Evolutionary conservation across 2,329 filamentous ascomycete species (phyloP).

Genomic region (Fusarium circinatum): DNA sequence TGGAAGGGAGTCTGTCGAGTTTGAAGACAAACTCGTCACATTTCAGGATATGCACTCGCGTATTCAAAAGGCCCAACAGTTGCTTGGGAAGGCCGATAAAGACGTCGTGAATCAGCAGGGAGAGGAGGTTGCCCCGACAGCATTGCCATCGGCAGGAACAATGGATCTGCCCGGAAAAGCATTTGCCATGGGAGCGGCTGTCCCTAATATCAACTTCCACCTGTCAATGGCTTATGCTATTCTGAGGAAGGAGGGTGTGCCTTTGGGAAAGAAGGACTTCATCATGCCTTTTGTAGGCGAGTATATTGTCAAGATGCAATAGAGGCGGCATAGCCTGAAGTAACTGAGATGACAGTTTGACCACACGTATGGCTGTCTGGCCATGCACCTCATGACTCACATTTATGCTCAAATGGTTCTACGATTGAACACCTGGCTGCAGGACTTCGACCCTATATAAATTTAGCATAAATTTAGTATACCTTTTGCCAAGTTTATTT

Average conservation of each 20-base stretch:
- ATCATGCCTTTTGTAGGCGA: slow-evolving; percentile 45
- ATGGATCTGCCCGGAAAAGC: slow-evolving; percentile 43
- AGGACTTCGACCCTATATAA: background rate
- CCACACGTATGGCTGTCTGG: background rate
- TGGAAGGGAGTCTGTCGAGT: slow-evolving; percentile 39
- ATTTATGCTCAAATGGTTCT: background rate
- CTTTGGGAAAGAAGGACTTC: slow-evolving; percentile 67
- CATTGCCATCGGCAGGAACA: slow-evolving; percentile 30
- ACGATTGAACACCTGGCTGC: background rate
- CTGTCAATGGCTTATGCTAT: slow-evolving; percentile 66
- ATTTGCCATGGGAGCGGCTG: slow-evolving; percentile 57
- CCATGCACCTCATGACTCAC: background rate
- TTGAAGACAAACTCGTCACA: slow-evolving; percentile 42
- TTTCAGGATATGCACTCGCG: slow-evolving; percentile 47
- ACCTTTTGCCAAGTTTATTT: background rate
- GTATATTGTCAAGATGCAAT: slow-evolving; percentile 31
- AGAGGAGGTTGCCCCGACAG: slow-evolving; percentile 39
- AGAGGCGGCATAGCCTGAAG: background rate
- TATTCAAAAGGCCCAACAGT: slow-evolving; percentile 41
- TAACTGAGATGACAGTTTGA: background rate
- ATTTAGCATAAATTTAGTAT: background rate
- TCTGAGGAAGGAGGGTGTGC: slow-evolving; percentile 66
- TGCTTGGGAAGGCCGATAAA: slow-evolving; percentile 46
- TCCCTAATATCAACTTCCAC: slow-evolving; percentile 72
- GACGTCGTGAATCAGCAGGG: slow-evolving; percentile 45